Base-by-base conservation (phyloP, 768 basidiomycete genomes). In the Mycena amicta region DNA sequence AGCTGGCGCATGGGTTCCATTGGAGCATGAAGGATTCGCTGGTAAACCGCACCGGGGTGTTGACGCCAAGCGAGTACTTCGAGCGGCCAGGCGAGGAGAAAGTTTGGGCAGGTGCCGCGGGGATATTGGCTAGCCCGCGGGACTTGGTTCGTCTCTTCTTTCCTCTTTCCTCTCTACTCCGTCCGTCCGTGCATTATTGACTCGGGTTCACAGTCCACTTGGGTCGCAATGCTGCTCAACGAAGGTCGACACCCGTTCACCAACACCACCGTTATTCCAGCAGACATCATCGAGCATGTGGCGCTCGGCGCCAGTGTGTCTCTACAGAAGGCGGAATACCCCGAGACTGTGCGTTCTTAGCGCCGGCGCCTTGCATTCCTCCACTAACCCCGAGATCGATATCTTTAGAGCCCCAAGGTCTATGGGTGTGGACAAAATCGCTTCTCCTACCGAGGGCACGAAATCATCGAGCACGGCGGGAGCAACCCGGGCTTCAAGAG, bases 381-480 rank as follows among this genome's bases (percentile, higher is more conserved):
- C n/a, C n/a, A n/a, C n/a, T n/a, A n/a, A n/a, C n/a, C n/a, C n/a
- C n/a, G n/a, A n/a, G n/a, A n/a, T n/a, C n/a, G n/a, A n/a, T n/a
- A n/a, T n/a, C n/a, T n/a, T 2, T 52, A 79, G 79, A 75, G 74
- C 50, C 70, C 75, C 0, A 71, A 66, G 30, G 72, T 77, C 0
- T 80, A 80, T 33, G 78, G 77, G 0, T 70, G 71, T 16, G 78
- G 72, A 11, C 78, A 79, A 62, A 71, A 68, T 61, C 57, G 74
- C 11, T 78, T 70, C 55, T 70, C 75, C 0, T 79, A 79, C 50
- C 74, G 71, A 20, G 78, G 77, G 4, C 71, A 73, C 49, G 76
- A 77, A 50, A 66, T 79, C 8, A 71, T 81, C 39, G 78, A 80
- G 54, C 78, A 81, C 61, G 76, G 76, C 2, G 78, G 80, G 2